Percentiles rank a stretch among this genome's conserved stretches.
These are phyloP conservation scores for Steccherinum ochraceum DNA, from an alignment of 768 basidiomycete genomes.

Conservation along the genomic window DNA sequence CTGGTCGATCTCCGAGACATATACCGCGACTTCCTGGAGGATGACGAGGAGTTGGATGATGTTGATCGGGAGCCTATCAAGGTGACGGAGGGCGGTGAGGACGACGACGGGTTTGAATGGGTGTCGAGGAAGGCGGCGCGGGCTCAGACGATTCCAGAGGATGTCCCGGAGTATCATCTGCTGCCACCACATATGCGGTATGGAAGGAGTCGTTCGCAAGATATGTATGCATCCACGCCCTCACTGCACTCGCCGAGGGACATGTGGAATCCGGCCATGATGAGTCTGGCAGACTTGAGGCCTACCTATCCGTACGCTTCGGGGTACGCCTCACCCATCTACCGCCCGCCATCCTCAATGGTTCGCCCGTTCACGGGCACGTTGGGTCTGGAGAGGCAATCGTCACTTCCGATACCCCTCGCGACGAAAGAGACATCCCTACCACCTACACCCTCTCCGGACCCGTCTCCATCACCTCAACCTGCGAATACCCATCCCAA, in stretches of 20 bases:
- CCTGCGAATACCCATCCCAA: constrained; percentile 46
- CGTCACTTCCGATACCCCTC: background rate
- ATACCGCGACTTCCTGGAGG: constrained; percentile 89
- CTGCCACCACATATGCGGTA: constrained; percentile 72
- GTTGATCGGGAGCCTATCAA: constrained; percentile 14
- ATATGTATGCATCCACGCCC: constrained; percentile 54
- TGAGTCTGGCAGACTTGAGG: constrained; percentile 20
- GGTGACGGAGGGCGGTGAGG: constrained; percentile 22
- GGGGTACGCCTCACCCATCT: constrained; percentile 20
- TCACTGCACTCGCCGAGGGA: constrained; percentile 38
- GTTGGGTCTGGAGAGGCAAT: background rate
- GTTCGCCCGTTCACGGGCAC: background rate
- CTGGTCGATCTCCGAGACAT: constrained; percentile 91
- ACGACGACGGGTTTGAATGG: constrained; percentile 81
- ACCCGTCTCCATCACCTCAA: constrained; percentile 5
- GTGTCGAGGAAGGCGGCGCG: constrained; percentile 57
- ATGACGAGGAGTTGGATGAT: constrained; percentile 48
- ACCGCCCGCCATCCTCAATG: constrained; percentile 6
- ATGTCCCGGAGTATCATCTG: constrained; percentile 56
- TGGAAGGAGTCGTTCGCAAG: constrained; percentile 46
- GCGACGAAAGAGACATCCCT: background rate
- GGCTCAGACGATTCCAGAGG: constrained; percentile 43
- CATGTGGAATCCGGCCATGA: constrained; percentile 27
- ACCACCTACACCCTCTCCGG: background rate
- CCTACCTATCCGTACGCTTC: constrained; percentile 20